phyloP scores from a whole-genome alignment of 208 protist genomes.

The Acanthamoeba lenticulata region DNA sequence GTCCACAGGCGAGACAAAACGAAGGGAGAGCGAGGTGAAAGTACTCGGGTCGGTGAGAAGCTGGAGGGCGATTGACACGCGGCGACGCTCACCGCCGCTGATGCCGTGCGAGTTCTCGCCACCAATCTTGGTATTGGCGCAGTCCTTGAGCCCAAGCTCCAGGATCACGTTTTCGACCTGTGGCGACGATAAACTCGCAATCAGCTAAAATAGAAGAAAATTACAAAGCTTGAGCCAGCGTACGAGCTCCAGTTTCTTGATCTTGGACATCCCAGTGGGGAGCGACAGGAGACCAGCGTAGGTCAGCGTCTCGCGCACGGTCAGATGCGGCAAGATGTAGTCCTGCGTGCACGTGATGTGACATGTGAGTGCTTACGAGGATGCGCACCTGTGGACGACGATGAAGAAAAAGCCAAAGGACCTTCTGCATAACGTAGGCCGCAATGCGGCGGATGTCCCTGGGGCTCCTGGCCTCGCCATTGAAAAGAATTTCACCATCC shows the following conservation, averaged over 20 bases:
- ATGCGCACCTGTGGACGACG: not conserved
- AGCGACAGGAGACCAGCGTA: not conserved
- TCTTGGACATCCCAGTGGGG: not conserved
- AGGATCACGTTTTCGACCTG: conserved; percentile 70
- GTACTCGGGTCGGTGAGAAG: conserved; percentile 50
- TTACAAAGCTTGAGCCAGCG: not conserved
- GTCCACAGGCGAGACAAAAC: too few species aligned
- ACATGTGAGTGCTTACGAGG: not conserved
- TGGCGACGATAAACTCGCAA: not conserved
- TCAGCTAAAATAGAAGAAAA: too few species aligned
- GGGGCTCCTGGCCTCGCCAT: not conserved
- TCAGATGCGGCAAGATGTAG: conserved; percentile 67
- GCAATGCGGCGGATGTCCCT: not conserved
- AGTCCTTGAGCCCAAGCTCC: conserved; percentile 66
- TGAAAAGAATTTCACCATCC: not conserved
- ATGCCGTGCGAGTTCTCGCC: conserved; percentile 74
- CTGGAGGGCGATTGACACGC: conserved; percentile 75
- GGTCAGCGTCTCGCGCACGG: conserved; percentile 72
- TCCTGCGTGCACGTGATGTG: not conserved
- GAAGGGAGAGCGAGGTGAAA: not conserved
- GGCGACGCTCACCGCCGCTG: conserved; percentile 77
- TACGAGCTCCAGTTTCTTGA: conserved; percentile 11
- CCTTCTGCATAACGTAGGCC: conserved; percentile 75
- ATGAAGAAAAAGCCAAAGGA: too few species aligned
- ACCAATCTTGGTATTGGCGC: conserved; percentile 71